Evolutionary conservation across 2,329 filamentous ascomycete species (phyloP).

Genomic region (Chalaropsis thielavioides): DNA sequence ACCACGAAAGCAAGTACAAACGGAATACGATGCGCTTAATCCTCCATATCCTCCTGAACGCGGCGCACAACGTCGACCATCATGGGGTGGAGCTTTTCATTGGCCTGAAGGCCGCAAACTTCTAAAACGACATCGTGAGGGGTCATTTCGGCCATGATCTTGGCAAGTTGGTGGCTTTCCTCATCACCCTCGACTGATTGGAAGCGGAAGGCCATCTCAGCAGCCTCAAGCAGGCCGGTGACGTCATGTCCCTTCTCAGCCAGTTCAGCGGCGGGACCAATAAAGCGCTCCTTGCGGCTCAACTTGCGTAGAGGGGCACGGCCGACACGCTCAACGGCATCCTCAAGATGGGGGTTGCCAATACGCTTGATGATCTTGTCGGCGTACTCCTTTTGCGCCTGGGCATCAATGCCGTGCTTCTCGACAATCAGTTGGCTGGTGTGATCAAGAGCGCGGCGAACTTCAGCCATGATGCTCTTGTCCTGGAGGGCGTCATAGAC

Average conservation of each 20-base stretch:
- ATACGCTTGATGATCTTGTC: slow-evolving; percentile 86
- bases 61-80: slow-evolving; percentile 67
- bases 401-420: slow-evolving; percentile 65
- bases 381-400: slow-evolving; percentile 75
- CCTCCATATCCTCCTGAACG: slow-evolving; percentile 51
- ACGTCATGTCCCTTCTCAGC: slow-evolving; percentile 65
- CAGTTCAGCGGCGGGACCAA: slow-evolving; percentile 79
- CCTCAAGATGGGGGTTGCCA: slow-evolving; percentile 82
- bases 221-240: slow-evolving; percentile 60
- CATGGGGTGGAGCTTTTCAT: slow-evolving; percentile 62
- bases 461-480: slow-evolving; percentile 61
- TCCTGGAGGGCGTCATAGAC: slow-evolving; percentile 61
- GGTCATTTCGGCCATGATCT: slow-evolving; percentile 62
- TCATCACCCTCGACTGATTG: slow-evolving; percentile 87
- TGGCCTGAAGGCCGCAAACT: slow-evolving; percentile 65
- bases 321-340: slow-evolving; percentile 87
- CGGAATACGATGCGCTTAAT: slow-evolving; percentile 8
- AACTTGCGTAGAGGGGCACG: slow-evolving; percentile 91
- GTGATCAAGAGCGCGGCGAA: slow-evolving; percentile 67
- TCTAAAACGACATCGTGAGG: slow-evolving; percentile 63
- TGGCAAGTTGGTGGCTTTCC: slow-evolving; percentile 71
- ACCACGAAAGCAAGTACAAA: background rate
- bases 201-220: slow-evolving; percentile 90
- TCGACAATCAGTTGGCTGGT: slow-evolving; percentile 72
- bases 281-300: slow-evolving; percentile 86